Base-by-base conservation (phyloP, 352 stramenopile species). In the Pythium folliculosum region DNA sequence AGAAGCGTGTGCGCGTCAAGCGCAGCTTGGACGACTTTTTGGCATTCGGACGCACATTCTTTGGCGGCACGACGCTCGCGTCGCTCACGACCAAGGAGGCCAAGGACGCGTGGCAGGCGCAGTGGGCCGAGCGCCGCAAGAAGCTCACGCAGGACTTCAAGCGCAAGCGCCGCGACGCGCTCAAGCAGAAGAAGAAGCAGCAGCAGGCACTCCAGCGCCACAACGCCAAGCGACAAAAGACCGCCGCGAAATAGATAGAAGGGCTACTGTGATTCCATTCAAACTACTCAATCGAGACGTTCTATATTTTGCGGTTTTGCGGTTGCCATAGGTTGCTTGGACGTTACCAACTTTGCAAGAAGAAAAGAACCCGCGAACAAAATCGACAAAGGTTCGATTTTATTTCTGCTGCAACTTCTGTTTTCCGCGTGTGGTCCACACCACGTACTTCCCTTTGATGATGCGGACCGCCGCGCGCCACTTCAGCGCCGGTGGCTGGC, bases 91-190 rank as follows among this genome's bases (percentile, higher is more conserved):
- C 71, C n/a, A 77, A 37, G 37, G 47, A 48, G 32, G 49, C 53
- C 47, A 64, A 65, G 35, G 56, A 65, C 40, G 67, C 48, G 32
- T 63, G 56, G 61, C 50, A 70, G 25, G 60, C 23, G 50, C 53
- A 67, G 38, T 94, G 86, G 86, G 67, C 73, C 5, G 80, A 90
- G 59, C 74, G 77, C 13, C 72, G 84, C 44, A 90, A 88, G 70
- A 91, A 88, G 52, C 76, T 92, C 44, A 92, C 86, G 61, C 63
- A 90, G 21, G 86, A 94, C 67, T 94, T 87, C 67, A 91, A 91
- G 45, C 84, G 86, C 60, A 94, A 94, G 74, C 82, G 84, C 19
- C 82, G 84, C 35, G 82, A 92, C 53, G 79, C 86, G 43, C 69
- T 90, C 56, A 90, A 91, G 71, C 78, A 71, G 59, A 89, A 88